Evolutionary conservation across 176 grass and related monocot species (phyloP), one percentile per base, ranked within the genome.

Genomic region (Coix lacrymajobi): DNA sequence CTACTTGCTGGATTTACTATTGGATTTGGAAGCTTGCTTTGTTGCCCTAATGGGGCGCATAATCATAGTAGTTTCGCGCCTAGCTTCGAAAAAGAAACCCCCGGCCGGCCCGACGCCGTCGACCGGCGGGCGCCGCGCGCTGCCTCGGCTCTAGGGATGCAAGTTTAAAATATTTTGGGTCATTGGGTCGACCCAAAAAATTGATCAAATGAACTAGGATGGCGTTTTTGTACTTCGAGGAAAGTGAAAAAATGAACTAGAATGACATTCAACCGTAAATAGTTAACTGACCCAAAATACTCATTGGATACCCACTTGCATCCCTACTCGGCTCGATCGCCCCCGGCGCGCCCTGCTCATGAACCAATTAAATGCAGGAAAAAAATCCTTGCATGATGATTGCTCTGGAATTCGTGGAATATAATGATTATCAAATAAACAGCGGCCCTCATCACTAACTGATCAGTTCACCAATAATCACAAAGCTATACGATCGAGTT

Each of bases 1-100:
- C 62, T 79, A 80, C 74, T 51, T 15, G 84, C 36, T 46, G 40
- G 84, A 75, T 81, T 90, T 68, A 78, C 84, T 68, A 49, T n/a
- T 78, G 43, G 79, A 90, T 90, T 74, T 32, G 26, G 25, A 44
- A 85, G 78, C 83, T 85, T 13, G 24, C 79, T 62, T 87, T 90
- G 88, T 78, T 83, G 79, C 84, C 84, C 69, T 61, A 79, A 69
- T 58, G 79, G 88, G 88, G 88, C 19, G 84, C 88, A 86, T 30
- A 67, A 83, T 83, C 52, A n/a, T n/a, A 90, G 75, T 83, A 32
- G 79, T 38, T 89, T 34, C 72, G 73, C 68, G 61, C 75, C 67
- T 57, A 57, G 54, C 54, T 81, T 71, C 71, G 40, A 28, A 80
- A 57, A 78, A 66, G 54, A 52, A 90, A 46, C 79, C 65, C 40